phyloP scores from a whole-genome alignment of 192 early-diverging fungal species.

The Backusella parvicylindrica region DNA sequence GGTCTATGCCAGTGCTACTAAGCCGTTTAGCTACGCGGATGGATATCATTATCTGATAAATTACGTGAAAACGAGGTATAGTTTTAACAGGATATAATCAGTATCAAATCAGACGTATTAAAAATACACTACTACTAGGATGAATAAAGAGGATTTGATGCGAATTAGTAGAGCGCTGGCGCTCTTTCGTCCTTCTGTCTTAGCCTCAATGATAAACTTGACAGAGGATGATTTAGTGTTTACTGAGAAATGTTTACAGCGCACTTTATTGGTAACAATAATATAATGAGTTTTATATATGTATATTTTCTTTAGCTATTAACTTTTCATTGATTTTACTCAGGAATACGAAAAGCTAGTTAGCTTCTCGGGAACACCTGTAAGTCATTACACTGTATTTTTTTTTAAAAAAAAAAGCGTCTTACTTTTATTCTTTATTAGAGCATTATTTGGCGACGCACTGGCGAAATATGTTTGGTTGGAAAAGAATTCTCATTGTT shows the following conservation, averaged over 20 bases:
- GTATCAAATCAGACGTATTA: not conserved
- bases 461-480: conserved; percentile 89
- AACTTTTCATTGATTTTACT: not conserved
- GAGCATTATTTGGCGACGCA: not conserved
- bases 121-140: conserved; percentile 40
- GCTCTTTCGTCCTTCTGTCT: conserved; percentile 90
- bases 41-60: conserved; percentile 91
- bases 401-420: no score
- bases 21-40: conserved; percentile 88
- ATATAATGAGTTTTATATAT: not conserved
- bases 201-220: conserved; percentile 92
- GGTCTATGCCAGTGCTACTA: conserved; percentile 79
- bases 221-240: conserved; percentile 91
- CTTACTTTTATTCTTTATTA: not conserved
- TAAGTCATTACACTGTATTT: conserved; percentile 54
- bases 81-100: not conserved
- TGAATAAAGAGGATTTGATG: conserved; percentile 87
- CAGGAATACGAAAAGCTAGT: conserved; percentile 95
- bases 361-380: conserved; percentile 88
- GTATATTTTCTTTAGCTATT: not conserved
- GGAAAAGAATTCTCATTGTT: conserved; percentile 95
- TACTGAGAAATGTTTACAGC: conserved; percentile 95
- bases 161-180: conserved; percentile 90
- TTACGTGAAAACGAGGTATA: conserved; percentile 72
- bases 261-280: conserved; percentile 70